Evolutionary conservation across 2,329 filamentous ascomycete species (phyloP).

Genomic region (Calycina herbarum): DNA sequence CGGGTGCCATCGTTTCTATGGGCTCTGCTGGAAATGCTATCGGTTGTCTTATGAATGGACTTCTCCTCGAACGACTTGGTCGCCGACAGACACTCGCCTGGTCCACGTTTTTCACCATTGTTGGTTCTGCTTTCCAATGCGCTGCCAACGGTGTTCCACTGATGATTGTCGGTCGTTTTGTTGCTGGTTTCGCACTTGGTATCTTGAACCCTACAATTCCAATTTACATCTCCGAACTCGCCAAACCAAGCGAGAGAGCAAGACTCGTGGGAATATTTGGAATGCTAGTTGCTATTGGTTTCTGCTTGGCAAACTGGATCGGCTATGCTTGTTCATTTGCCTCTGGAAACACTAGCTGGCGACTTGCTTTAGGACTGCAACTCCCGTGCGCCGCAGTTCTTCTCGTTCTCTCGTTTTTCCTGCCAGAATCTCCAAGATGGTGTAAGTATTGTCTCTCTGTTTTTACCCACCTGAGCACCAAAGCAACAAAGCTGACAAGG

Average conservation of each 20-base stretch:
- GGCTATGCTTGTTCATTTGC: slow-evolving; percentile 41
- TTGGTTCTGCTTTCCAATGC: slow-evolving; percentile 47
- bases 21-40: slow-evolving; percentile 40
- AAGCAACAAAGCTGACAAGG: not conserved
- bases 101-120: slow-evolving; percentile 27
- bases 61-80: slow-evolving; percentile 39
- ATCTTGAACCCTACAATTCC: slow-evolving; percentile 47
- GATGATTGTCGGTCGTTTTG: slow-evolving; percentile 63
- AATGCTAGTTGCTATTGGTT: slow-evolving; percentile 41
- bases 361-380: slow-evolving; percentile 40
- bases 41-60: slow-evolving; percentile 37
- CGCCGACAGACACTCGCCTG: slow-evolving; percentile 36
- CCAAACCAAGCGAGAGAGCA: slow-evolving; percentile 33
- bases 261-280: slow-evolving; percentile 39
- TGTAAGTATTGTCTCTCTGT: slow-evolving; percentile 10
- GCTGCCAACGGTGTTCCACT: slow-evolving; percentile 63
- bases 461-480: not conserved
- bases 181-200: slow-evolving; percentile 42
- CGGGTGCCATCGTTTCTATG: slow-evolving; percentile 37
- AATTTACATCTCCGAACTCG: slow-evolving; percentile 31
- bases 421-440: slow-evolving; percentile 28
- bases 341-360: slow-evolving; percentile 37
- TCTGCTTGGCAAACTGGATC: slow-evolving; percentile 43
- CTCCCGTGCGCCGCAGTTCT: slow-evolving; percentile 28
- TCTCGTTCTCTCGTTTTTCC: slow-evolving; percentile 19